Evolutionary conservation across 306 rosid species (phyloP).

Genomic region (Vigna reflexopilosa): DNA sequence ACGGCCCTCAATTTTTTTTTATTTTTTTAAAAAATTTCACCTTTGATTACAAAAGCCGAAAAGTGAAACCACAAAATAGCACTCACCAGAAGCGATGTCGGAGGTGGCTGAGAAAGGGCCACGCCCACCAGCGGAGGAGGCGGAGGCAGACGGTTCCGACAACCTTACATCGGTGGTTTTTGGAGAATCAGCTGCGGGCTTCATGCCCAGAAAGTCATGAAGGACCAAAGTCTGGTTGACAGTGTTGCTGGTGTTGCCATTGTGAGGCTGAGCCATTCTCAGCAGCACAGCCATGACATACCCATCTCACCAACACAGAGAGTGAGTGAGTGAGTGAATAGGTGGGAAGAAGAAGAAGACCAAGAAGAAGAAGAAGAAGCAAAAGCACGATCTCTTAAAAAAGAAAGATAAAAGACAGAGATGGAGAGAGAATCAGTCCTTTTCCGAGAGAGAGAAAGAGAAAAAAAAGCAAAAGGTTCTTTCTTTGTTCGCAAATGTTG

Average conservation of each 20-base stretch:
- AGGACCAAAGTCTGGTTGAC: constrained; percentile 53
- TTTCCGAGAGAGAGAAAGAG: constrained; percentile 2
- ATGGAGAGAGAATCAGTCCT: constrained; percentile 20
- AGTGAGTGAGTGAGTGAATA: constrained; percentile 1
- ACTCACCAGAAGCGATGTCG: constrained; percentile 83
- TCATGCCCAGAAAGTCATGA: constrained; percentile 91
- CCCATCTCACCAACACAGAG: constrained; percentile 39
- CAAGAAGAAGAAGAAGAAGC: not conserved
- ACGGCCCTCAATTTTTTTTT: not conserved
- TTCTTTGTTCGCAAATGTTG: constrained; percentile 9
- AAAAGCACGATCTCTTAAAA: constrained; percentile 25
- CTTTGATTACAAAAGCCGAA: not conserved
- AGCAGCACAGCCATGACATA: constrained; percentile 54
- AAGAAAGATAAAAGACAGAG: not conserved
- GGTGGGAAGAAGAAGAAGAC: not conserved
- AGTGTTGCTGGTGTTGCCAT: constrained; percentile 44
- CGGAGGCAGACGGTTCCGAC: constrained; percentile 55
- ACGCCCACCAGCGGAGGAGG: constrained; percentile 69
- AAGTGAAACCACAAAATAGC: not conserved
- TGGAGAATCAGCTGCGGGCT: constrained; percentile 53
- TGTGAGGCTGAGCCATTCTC: constrained; percentile 69
- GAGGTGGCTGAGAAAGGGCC: constrained; percentile 81
- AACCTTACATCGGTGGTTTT: constrained; percentile 58
- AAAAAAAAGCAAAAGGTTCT: constrained; percentile 42
- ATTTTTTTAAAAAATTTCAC: not conserved